Evolutionary conservation across 2,329 filamentous ascomycete genomes (phyloP).

Genomic region (Cercospora sp.): DNA sequence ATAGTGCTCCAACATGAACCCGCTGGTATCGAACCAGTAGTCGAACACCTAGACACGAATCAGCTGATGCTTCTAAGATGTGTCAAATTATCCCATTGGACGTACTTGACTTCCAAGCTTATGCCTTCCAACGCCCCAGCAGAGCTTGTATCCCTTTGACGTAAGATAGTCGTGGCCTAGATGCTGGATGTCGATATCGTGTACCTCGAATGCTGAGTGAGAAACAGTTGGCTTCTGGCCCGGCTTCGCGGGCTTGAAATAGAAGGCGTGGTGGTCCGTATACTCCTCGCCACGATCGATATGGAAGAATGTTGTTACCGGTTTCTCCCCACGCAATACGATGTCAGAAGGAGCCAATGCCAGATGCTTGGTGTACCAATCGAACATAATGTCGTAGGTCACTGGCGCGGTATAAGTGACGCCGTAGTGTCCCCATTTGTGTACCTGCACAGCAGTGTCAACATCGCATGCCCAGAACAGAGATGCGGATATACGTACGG

Average conservation of each 20-base stretch:
- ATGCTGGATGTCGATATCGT: conserved; percentile 70
- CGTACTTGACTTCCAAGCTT: conserved; percentile 17
- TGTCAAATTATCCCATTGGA: not conserved
- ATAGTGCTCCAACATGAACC: conserved; percentile 48
- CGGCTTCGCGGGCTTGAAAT: conserved; percentile 43
- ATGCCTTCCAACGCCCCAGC: conserved; percentile 67
- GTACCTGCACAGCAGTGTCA: not conserved
- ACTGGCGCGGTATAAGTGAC: conserved; percentile 24
- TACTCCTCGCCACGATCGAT: conserved; percentile 54
- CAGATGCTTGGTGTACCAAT: conserved; percentile 48
- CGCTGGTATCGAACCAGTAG: conserved; percentile 58
- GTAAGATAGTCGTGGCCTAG: conserved; percentile 62
- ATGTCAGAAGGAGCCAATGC: conserved; percentile 53
- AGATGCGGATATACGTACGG: conserved; percentile 38
- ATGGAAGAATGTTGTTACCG: conserved; percentile 50
- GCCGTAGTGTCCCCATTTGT: conserved; percentile 48
- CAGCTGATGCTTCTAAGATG: not conserved
- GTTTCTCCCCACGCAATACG: conserved; percentile 12
- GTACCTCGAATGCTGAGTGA: conserved; percentile 69
- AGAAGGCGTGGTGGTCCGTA: conserved; percentile 59
- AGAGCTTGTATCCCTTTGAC: conserved; percentile 55
- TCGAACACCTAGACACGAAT: conserved; percentile 58
- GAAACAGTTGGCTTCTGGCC: conserved; percentile 54
- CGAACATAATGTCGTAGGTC: conserved; percentile 7
- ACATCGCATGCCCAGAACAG: conserved; percentile 42